phyloP scores from a whole-genome alignment of 2,329 filamentous ascomycete species.

The Sarocladiaceae sp. region DNA sequence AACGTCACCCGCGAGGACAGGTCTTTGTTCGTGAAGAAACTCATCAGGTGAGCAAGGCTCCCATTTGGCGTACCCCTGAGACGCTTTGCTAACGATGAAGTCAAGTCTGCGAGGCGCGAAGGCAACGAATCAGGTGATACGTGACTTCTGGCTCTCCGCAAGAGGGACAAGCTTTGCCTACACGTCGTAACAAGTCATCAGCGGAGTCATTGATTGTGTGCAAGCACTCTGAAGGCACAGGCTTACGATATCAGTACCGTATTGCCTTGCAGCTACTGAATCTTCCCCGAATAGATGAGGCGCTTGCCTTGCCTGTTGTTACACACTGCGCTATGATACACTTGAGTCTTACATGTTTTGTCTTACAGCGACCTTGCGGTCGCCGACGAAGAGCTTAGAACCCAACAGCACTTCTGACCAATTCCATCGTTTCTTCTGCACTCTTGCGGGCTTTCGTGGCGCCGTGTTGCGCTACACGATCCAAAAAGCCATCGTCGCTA shows the following conservation, averaged over 20 bases:
- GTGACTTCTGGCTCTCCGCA: constrained; percentile 67
- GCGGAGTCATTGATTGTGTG: neutral
- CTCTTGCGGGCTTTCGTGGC: constrained; percentile 54
- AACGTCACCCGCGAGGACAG: constrained; percentile 53
- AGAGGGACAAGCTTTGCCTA: constrained; percentile 57
- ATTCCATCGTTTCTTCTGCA: constrained; percentile 51
- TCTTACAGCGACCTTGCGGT: neutral
- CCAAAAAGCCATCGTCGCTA: constrained; percentile 44
- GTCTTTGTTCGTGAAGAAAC: constrained; percentile 56
- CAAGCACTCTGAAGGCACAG: too few species aligned
- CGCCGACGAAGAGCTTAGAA: neutral
- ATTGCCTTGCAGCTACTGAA: too few species aligned
- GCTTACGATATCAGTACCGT: too few species aligned
- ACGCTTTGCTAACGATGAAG: constrained; percentile 5
- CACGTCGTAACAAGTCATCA: constrained; percentile 37
- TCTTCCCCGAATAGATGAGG: too few species aligned
- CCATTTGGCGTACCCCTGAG: neutral
- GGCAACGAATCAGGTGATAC: constrained; percentile 59
- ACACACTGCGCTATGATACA: too few species aligned
- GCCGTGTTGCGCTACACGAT: constrained; percentile 52
- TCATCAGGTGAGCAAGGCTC: constrained; percentile 47
- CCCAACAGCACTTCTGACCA: constrained; percentile 44
- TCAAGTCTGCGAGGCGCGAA: constrained; percentile 55
- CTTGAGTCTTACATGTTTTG: neutral
- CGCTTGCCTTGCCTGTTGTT: too few species aligned